Conservation (phyloP, 2,329 filamentous ascomycete species). For the Fusarium buharicum region DNA sequence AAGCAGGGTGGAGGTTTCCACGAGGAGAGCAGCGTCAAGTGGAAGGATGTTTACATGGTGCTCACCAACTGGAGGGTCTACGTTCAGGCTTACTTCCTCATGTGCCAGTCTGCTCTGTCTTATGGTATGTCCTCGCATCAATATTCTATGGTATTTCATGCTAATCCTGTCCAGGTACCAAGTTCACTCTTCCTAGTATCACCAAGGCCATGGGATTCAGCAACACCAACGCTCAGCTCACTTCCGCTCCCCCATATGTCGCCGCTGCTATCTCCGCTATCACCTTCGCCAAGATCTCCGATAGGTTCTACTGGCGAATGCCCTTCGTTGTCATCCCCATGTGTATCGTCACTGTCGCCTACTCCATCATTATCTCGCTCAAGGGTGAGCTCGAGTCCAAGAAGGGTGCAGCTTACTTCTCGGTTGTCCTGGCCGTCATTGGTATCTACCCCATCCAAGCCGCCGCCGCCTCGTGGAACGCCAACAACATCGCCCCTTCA, state of each 20-base stretch:
- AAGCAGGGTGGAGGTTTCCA: conserved; percentile 47
- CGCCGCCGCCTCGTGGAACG: conserved; percentile 40
- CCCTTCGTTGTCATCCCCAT: conserved; percentile 40
- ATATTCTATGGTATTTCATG: background rate
- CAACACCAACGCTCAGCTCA: conserved; percentile 48
- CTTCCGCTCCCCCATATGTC: conserved; percentile 68
- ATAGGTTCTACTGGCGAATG: conserved; percentile 61
- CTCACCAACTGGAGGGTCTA: conserved; percentile 48
- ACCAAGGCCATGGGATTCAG: conserved; percentile 43
- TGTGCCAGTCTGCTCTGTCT: conserved; percentile 45
- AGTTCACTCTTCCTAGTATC: conserved; percentile 43
- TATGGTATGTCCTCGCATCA: conserved; percentile 29
- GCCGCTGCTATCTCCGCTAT: conserved; percentile 72
- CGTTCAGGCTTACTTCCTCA: conserved; percentile 44
- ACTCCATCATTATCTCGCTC: conserved; percentile 38
- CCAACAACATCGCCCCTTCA: conserved; percentile 41
- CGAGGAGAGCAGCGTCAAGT: conserved; percentile 35
- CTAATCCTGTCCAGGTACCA: conserved; percentile 27
- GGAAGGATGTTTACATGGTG: conserved; percentile 43
- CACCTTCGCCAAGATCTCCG: conserved; percentile 71
- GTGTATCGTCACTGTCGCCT: conserved; percentile 34
- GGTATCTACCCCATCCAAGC: conserved; percentile 42
- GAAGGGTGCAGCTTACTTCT: conserved; percentile 37
- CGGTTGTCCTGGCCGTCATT: conserved; percentile 34
- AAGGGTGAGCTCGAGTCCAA: conserved; percentile 32